Percentiles rank a stretch among this genome's conserved stretches.
Evolutionary conservation across 768 basidiomycete genomes (phyloP).

Genomic region (Saitozyma sp.): DNA sequence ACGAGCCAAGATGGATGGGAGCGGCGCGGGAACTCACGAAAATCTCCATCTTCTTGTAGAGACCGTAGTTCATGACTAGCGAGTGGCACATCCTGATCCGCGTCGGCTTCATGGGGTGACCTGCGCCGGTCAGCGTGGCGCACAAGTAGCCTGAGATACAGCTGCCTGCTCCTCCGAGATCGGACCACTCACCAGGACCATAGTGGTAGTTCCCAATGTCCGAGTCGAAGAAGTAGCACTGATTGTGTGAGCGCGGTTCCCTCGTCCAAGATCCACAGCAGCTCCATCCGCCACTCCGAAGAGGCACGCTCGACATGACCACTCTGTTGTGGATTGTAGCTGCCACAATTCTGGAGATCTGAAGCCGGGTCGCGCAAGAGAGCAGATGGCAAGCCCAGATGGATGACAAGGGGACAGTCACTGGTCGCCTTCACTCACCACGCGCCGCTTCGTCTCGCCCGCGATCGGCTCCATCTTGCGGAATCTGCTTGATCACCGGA

Average conservation of each 20-base stretch:
- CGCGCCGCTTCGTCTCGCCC: constrained; percentile 82
- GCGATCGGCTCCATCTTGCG: constrained; percentile 62
- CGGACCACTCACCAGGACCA: constrained; percentile 60
- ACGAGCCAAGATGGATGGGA: not conserved
- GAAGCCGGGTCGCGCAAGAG: no score
- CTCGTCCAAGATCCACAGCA: no score
- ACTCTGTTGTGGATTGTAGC: not conserved
- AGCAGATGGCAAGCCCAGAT: no score
- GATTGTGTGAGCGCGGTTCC: not conserved
- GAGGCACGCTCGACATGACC: not conserved
- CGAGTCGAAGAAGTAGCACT: constrained; percentile 99
- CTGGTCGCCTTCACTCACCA: constrained; percentile 60
- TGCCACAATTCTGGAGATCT: no score
- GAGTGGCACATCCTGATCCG: constrained; percentile 99
- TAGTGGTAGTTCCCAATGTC: constrained; percentile 99
- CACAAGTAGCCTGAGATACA: not conserved
- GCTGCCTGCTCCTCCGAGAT: not conserved
- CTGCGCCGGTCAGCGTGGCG: constrained; percentile 53
- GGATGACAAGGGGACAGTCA: not conserved
- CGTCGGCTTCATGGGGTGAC: constrained; percentile 97
- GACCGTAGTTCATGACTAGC: constrained; percentile 97
- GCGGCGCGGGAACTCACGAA: constrained; percentile 66
- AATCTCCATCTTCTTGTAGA: constrained; percentile 99
- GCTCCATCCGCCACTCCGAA: no score
- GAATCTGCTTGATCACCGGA: no score